Evolutionary conservation across 331 rosid genomes (phyloP).

Genomic region (Ulmus americana): DNA sequence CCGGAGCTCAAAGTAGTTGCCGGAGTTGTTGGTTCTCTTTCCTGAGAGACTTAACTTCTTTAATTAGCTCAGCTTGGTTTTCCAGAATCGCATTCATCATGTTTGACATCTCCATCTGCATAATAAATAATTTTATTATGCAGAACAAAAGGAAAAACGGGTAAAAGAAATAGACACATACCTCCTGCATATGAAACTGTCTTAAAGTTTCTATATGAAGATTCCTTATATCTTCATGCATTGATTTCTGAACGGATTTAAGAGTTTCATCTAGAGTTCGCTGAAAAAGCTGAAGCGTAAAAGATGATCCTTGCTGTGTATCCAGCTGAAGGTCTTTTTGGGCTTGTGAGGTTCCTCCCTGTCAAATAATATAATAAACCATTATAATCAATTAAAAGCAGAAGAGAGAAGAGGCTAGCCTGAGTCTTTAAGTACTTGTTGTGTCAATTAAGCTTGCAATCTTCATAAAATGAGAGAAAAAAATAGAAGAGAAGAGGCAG

Average conservation of each 20-base stretch:
- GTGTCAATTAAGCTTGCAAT: constrained; percentile 11
- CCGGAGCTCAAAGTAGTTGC: constrained; percentile 63
- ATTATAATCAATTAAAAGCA: constrained; percentile 5
- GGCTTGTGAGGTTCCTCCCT: constrained; percentile 61
- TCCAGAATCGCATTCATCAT: constrained; percentile 59
- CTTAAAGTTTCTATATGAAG: constrained; percentile 90
- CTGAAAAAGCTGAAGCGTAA: constrained; percentile 88
- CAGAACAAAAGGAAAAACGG: constrained; percentile 5
- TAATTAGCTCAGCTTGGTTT: constrained; percentile 83
- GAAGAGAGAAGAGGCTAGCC: constrained; percentile 1
- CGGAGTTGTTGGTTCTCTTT: constrained; percentile 85
- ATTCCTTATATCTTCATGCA: constrained; percentile 84
- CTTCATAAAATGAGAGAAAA: not conserved
- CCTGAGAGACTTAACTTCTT: constrained; percentile 76
- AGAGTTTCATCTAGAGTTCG: constrained; percentile 82
- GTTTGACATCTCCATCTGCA: constrained; percentile 62
- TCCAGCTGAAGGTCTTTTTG: constrained; percentile 58
- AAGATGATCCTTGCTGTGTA: constrained; percentile 68
- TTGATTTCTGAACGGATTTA: constrained; percentile 79
- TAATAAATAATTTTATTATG: constrained; percentile 18
- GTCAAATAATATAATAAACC: constrained; percentile 18
- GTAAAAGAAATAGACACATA: constrained; percentile 25
- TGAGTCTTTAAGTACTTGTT: not conserved
- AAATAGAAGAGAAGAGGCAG: constrained; percentile 2
- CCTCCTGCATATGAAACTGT: constrained; percentile 97